These are phyloP conservation scores for Botrytis paeoniae DNA, from an alignment of 2,329 filamentous ascomycete genomes.

Conservation along the genomic window DNA sequence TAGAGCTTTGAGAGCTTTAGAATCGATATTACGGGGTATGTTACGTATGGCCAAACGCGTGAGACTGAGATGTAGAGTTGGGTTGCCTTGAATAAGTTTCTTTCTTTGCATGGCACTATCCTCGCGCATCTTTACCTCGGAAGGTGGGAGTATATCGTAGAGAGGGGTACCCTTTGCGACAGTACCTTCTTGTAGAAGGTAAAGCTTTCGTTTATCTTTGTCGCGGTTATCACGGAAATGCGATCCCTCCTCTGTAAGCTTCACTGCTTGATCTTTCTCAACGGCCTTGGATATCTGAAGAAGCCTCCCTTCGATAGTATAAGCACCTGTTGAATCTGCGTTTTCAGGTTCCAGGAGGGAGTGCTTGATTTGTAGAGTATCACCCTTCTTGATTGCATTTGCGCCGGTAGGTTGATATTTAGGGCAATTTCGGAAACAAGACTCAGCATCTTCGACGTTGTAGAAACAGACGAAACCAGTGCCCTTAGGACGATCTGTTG, in stretches of 20 bases:
- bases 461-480: constrained; percentile 96
- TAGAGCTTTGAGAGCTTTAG: constrained; percentile 86
- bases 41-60: constrained; percentile 91
- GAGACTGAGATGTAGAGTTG: constrained; percentile 80
- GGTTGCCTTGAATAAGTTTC: constrained; percentile 86
- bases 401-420: constrained; percentile 46
- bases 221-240: constrained; percentile 63
- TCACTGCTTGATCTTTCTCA: constrained; percentile 73
- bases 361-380: constrained; percentile 56
- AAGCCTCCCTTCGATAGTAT: constrained; percentile 86
- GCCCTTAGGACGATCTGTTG: constrained; percentile 81
- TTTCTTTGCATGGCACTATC: constrained; percentile 84
- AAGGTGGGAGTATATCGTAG: constrained; percentile 70
- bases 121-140: constrained; percentile 85
- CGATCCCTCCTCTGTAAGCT: constrained; percentile 67
- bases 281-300: constrained; percentile 83
- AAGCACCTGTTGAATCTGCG: constrained; percentile 75
- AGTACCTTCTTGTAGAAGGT: constrained; percentile 81
- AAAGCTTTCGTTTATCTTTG: constrained; percentile 87
- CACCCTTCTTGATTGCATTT: constrained; percentile 36
- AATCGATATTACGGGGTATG: constrained; percentile 75
- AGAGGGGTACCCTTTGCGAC: constrained; percentile 75
- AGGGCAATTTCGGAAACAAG: constrained; percentile 75
- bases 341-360: constrained; percentile 87
- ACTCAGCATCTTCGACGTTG: constrained; percentile 68